Percentiles rank a stretch among this genome's conserved stretches.
Evolutionary conservation across 2,329 filamentous ascomycete genomes (phyloP).

Genomic region (Drechslerella coelobrocha): DNA sequence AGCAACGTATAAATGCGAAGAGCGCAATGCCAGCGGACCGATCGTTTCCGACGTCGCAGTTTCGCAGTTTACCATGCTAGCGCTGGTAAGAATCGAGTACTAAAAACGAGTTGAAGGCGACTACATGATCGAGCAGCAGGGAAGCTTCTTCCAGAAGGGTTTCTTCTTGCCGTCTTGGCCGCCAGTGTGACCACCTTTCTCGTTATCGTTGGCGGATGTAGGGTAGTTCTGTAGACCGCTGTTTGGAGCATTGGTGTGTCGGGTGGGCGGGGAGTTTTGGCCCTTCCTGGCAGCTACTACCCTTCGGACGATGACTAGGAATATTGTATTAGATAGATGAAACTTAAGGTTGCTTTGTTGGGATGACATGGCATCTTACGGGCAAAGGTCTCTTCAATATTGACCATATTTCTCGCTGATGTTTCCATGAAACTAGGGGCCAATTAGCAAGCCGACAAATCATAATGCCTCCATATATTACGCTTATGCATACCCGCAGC

Average conservation of each 20-base stretch:
- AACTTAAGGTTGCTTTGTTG: neutral
- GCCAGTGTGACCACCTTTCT: slow-evolving; percentile 26
- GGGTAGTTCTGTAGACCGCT: slow-evolving; percentile 44
- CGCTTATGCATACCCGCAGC: slow-evolving; percentile 65
- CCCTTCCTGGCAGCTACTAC: slow-evolving; percentile 41
- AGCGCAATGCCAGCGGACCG: neutral
- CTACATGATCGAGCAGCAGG: slow-evolving; percentile 46
- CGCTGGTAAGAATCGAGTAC: neutral
- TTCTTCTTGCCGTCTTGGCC: slow-evolving; percentile 27
- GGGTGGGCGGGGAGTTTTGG: slow-evolving; percentile 34
- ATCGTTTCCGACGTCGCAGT: too few relatives aligned
- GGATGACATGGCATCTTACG: slow-evolving; percentile 49
- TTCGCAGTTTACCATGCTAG: too few relatives aligned
- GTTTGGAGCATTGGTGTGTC: slow-evolving; percentile 30
- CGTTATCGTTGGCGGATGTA: slow-evolving; percentile 23
- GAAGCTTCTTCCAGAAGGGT: slow-evolving; percentile 33
- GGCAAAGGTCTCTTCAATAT: slow-evolving; percentile 88
- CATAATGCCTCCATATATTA: neutral
- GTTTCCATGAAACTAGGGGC: slow-evolving; percentile 77
- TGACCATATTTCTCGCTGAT: slow-evolving; percentile 80
- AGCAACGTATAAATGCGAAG: neutral
- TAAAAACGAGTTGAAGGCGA: neutral
- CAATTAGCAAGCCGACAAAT: slow-evolving; percentile 1
- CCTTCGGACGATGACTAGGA: slow-evolving; percentile 40
- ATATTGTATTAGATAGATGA: slow-evolving; percentile 11